Base-by-base conservation (phyloP, 495 filamentous ascomycete species). In the Penicillium diatomitis region DNA sequence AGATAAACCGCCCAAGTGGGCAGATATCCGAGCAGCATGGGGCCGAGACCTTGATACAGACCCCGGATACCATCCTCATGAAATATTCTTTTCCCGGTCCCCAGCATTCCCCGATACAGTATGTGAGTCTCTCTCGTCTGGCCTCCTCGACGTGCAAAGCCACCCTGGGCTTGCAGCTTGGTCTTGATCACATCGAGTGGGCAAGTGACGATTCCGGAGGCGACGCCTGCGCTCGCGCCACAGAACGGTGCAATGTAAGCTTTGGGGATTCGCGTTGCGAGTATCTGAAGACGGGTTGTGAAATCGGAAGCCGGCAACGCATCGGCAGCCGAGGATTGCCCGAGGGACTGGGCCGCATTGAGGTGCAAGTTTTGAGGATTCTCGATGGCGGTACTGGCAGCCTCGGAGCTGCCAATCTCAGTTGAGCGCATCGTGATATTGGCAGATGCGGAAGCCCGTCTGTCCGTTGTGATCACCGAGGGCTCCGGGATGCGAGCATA, bases 171-270 rank as follows among this genome's bases (percentile, higher is more conserved):
- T 65, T 99, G 92, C 44, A 99, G 68, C 64, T 96, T 96, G 40
- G 92, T 99, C 71, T 99, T 99, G 61, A 99, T 97, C 44, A 99
- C 92, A 75, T 99, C 92, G 46, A 99, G 80, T 12, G 92, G 92
- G 62, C 92, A 99, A 38, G 92, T 97, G 53, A 96, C 88, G 37
- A 97, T 79, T 6, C 92, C 92, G 4, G 90, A 95, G 4, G 86
- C 86, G 52, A 96, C 85, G 46, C 92, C 92, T 44, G 90, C 91
- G 35, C 84, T 74, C 7, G 88, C 94, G 39, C 92, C 92, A 35
- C 88, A 81, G 38, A 96, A 72, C 39, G 87, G 76, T 60, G 81
- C 73, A 32, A 86, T 67, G 43, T 67, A 76, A 11, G 65, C 64
- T 33, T 72, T 67, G 9, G 82, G 79, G 4, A 82, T 52, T 12